phyloP scores from a whole-genome alignment of 2,329 filamentous ascomycete genomes.

The Monosporascus ibericus region DNA sequence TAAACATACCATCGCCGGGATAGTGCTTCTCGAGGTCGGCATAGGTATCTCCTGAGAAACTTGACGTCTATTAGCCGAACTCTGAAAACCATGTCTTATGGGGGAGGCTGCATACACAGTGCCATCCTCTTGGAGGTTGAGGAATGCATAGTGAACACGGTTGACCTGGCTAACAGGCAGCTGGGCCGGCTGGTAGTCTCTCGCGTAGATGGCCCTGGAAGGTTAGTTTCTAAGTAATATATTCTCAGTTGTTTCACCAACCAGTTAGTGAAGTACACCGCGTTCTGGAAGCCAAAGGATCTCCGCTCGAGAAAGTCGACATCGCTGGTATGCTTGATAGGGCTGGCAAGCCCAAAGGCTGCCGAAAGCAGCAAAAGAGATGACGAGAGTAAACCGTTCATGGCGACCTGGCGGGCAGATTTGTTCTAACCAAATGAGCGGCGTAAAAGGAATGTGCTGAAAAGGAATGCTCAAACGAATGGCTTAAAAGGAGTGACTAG shows the following conservation, averaged over 20 bases:
- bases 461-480: too few species aligned
- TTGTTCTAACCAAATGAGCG: slow-evolving; percentile 4
- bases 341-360: slow-evolving; percentile 16
- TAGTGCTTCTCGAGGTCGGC: slow-evolving; percentile 71
- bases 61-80: slow-evolving; percentile 18
- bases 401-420: slow-evolving; percentile 17
- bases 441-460: not conserved
- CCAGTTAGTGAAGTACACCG: slow-evolving; percentile 46
- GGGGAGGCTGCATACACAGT: slow-evolving; percentile 51
- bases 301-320: slow-evolving; percentile 13
- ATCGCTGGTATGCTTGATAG: slow-evolving; percentile 13
- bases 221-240: slow-evolving; percentile 3
- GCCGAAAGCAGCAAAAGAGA: slow-evolving; percentile 17
- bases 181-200: slow-evolving; percentile 65
- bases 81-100: not conserved
- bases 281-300: slow-evolving; percentile 33
- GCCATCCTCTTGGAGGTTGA: slow-evolving; percentile 63
- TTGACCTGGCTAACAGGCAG: slow-evolving; percentile 66
- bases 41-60: slow-evolving; percentile 60
- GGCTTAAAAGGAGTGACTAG: not conserved
- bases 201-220: slow-evolving; percentile 62
- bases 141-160: slow-evolving; percentile 76
- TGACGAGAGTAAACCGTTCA: slow-evolving; percentile 15
- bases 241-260: slow-evolving; percentile 14
- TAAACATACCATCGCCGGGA: slow-evolving; percentile 51